A percentile compares a stretch with the other conserved stretches of the same genome.
phyloP scores from a whole-genome alignment of 108 stramenopile genomes.

The Pseudonitzschia multiseries region DNA sequence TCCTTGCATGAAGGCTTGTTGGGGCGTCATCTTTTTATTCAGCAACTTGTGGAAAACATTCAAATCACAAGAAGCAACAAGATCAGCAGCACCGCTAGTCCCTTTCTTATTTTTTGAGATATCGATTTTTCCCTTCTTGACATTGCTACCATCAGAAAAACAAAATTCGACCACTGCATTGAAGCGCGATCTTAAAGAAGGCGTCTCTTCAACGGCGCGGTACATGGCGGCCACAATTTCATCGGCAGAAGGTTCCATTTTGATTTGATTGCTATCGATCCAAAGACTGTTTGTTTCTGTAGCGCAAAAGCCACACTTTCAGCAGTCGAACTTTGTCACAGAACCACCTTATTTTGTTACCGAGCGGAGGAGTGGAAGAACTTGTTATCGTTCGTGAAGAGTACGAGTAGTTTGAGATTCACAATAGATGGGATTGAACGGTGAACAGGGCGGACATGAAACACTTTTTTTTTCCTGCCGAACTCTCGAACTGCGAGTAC shows the following conservation, averaged over 20 bases:
- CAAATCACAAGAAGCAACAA: slow-evolving; percentile 36
- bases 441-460: too few species aligned
- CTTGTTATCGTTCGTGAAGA: too few species aligned
- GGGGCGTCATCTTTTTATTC: slow-evolving; percentile 46
- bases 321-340: too few species aligned
- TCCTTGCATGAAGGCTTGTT: slow-evolving; percentile 61
- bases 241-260: slow-evolving; percentile 34
- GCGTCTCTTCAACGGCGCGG: slow-evolving; percentile 27
- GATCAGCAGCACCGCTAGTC: slow-evolving; percentile 21
- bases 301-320: too few species aligned
- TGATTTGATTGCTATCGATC: background rate
- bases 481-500: too few species aligned
- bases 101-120: slow-evolving; percentile 15
- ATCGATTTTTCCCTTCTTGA: slow-evolving; percentile 13
- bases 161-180: slow-evolving; percentile 45
- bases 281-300: too few species aligned
- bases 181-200: slow-evolving; percentile 36
- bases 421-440: too few species aligned
- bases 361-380: too few species aligned
- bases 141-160: slow-evolving; percentile 16
- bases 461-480: too few species aligned
- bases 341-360: too few species aligned
- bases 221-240: slow-evolving; percentile 43
- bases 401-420: too few species aligned
- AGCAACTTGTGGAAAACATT: slow-evolving; percentile 41